phyloP scores from a whole-genome alignment of 2,329 filamentous ascomycete genomes.

The Ophiostoma sp. region DNA sequence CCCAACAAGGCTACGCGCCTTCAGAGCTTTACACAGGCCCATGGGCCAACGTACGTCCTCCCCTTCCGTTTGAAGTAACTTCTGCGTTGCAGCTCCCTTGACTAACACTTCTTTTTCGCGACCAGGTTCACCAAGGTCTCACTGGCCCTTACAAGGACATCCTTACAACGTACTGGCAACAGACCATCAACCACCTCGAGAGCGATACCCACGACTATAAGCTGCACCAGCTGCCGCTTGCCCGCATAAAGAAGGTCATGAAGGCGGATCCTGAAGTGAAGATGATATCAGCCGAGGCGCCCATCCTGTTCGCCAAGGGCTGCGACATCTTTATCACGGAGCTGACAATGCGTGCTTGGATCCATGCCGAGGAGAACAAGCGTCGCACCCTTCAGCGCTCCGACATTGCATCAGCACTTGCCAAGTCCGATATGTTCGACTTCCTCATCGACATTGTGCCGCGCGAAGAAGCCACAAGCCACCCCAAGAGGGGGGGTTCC shows the following conservation, averaged over 20 bases:
- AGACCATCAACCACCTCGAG: conserved; percentile 94
- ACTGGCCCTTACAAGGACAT: conserved; percentile 94
- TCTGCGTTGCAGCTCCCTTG: neutral
- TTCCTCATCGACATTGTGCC: conserved; percentile 99
- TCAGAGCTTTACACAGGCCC: conserved; percentile 90
- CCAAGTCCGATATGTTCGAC: conserved; percentile 99
- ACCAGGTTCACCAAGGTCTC: conserved; percentile 88
- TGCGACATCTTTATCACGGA: conserved; percentile 99
- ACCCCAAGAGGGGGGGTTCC: conserved; percentile 71
- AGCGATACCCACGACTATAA: conserved; percentile 98
- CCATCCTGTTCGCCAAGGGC: conserved; percentile 96
- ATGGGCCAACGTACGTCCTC: conserved; percentile 82
- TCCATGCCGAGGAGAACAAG: conserved; percentile 99
- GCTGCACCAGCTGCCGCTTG: conserved; percentile 90
- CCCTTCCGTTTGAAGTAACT: neutral
- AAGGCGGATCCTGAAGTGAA: conserved; percentile 99
- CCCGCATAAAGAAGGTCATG: conserved; percentile 99
- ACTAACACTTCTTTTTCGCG: neutral
- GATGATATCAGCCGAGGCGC: conserved; percentile 98
- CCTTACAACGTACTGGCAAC: conserved; percentile 98
- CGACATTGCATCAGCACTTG: conserved; percentile 91
- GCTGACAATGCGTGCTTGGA: conserved; percentile 98
- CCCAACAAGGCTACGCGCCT: conserved; percentile 84
- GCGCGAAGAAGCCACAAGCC: conserved; percentile 84
- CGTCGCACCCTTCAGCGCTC: conserved; percentile 90